Percentiles rank a stretch among this genome's conserved stretches.
These are phyloP conservation scores for Hypoxylon crocopeplum DNA, from an alignment of 495 filamentous ascomycete genomes.

Conservation along the genomic window DNA sequence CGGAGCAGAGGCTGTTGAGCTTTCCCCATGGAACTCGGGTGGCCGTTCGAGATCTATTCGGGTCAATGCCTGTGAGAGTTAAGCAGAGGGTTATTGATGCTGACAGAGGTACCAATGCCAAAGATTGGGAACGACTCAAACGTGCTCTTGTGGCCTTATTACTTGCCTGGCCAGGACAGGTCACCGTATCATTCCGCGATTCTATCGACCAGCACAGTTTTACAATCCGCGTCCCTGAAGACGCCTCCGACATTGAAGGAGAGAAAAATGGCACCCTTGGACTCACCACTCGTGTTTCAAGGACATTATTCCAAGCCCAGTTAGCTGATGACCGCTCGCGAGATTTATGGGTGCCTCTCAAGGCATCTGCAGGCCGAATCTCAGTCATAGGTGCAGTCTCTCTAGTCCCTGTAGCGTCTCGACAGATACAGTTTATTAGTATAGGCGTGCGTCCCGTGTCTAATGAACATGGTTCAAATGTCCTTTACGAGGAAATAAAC, in stretches of 20 bases:
- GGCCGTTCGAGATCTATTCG: constrained; percentile 85
- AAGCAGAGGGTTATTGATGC: constrained; percentile 73
- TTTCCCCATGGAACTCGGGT: constrained; percentile 78
- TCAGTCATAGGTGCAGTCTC: constrained; percentile 73
- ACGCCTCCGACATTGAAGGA: constrained; percentile 1
- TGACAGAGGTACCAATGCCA: constrained; percentile 56
- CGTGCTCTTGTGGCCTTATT: constrained; percentile 66
- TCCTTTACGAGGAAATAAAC: constrained; percentile 83
- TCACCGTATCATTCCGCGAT: constrained; percentile 56
- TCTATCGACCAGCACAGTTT: constrained; percentile 26
- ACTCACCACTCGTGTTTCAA: constrained; percentile 50
- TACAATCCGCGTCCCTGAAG: constrained; percentile 24
- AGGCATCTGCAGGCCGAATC: constrained; percentile 65
- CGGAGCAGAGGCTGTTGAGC: constrained; percentile 62
- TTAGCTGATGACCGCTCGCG: constrained; percentile 59
- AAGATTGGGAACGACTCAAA: constrained; percentile 72
- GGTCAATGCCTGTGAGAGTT: constrained; percentile 95
- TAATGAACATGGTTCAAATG: constrained; percentile 60
- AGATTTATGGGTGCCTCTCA: constrained; percentile 70
- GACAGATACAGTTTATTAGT: constrained; percentile 79
- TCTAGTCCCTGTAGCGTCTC: constrained; percentile 70
- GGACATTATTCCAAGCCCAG: constrained; percentile 69
- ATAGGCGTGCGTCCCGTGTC: constrained; percentile 69
- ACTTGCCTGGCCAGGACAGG: constrained; percentile 64
- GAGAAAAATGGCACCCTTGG: constrained; percentile 19